A percentile compares a stretch with the other conserved stretches of the same genome.
phyloP scores from a whole-genome alignment of 129 eudicot species.

The Chrysanthemum seticuspe region DNA sequence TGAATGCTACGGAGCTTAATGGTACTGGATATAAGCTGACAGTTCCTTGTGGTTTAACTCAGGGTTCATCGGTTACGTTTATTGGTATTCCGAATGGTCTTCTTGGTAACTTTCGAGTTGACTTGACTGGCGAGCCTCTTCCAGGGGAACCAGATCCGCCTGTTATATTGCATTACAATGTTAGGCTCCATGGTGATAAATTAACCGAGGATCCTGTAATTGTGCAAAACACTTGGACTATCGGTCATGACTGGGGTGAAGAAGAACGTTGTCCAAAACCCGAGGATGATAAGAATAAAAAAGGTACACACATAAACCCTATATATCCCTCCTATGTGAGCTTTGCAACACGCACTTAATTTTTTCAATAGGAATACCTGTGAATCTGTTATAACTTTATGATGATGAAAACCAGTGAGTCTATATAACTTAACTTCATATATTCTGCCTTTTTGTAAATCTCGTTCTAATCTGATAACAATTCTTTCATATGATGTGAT shows the following conservation, averaged over 20 bases:
- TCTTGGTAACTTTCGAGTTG: conserved; percentile 86
- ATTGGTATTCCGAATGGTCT: conserved; percentile 93
- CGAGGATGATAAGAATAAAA: conserved; percentile 53
- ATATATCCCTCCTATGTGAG: neutral
- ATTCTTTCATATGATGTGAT: no score
- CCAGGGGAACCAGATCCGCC: conserved; percentile 98
- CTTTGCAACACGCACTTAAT: no score
- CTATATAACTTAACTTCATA: neutral
- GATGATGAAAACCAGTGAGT: neutral
- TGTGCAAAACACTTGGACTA: conserved; percentile 93
- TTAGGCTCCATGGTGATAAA: conserved; percentile 90
- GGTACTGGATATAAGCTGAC: conserved; percentile 54
- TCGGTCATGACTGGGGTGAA: conserved; percentile 95
- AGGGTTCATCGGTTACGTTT: conserved; percentile 90
- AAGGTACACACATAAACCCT: conserved; percentile 46
- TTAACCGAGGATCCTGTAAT: conserved; percentile 90
- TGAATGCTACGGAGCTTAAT: conserved; percentile 58
- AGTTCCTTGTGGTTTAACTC: conserved; percentile 94
- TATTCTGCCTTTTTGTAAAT: no score
- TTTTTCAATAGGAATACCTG: no score
- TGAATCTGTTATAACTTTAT: neutral
- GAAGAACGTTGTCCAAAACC: conserved; percentile 95
- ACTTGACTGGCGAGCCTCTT: conserved; percentile 85
- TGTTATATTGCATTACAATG: conserved; percentile 89
- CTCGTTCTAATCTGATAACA: no score